Conservation (phyloP, 305 asterid genomes). For the Fraxinus floribunda region DNA sequence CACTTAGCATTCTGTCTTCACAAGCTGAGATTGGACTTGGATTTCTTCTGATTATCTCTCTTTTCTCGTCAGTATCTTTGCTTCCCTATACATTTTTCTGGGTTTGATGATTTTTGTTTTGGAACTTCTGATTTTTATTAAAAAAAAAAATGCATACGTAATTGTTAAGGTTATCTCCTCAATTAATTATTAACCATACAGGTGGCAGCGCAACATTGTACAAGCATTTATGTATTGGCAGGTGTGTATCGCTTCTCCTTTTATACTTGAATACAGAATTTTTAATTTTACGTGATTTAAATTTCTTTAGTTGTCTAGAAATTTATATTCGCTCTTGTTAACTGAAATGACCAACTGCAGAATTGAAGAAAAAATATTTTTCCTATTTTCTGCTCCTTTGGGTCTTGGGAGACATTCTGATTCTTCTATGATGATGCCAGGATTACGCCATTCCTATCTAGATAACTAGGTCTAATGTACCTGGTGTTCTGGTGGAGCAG, state of each 20-base stretch:
- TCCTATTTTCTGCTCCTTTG: neutral
- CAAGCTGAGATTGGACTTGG: conserved; percentile 86
- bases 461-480: neutral
- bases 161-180: conserved; percentile 16
- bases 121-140: neutral
- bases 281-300: neutral
- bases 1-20: conserved; percentile 64
- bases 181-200: conserved; percentile 40
- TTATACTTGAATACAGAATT: neutral
- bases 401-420: neutral
- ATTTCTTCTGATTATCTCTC: conserved; percentile 68
- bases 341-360: neutral
- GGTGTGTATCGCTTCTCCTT: conserved; percentile 39
- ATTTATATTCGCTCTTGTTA: neutral
- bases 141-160: neutral
- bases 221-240: conserved; percentile 95
- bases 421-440: neutral
- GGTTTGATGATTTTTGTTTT: neutral
- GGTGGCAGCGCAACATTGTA: conserved; percentile 84
- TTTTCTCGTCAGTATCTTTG: conserved; percentile 61
- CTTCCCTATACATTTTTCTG: neutral
- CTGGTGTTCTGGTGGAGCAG: neutral
- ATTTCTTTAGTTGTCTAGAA: neutral
- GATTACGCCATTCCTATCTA: neutral
- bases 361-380: neutral